Evolutionary conservation across 805 yeast species (phyloP).

Genomic region (Blastobotrys terrestris): DNA sequence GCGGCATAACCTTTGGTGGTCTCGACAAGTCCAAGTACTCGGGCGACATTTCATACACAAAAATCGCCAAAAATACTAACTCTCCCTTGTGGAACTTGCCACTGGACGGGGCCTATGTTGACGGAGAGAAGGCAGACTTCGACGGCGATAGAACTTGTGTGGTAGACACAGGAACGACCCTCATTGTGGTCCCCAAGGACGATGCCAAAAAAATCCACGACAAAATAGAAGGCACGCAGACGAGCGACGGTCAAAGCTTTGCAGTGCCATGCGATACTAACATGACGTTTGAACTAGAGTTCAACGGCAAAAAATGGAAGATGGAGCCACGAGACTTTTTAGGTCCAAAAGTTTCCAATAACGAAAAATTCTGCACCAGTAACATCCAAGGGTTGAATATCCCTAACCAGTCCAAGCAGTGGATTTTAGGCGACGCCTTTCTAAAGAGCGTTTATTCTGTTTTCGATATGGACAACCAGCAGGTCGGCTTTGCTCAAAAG

Average conservation of each 20-base stretch:
- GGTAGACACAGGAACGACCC: slow-evolving; percentile 64
- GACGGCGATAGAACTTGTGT: slow-evolving; percentile 35
- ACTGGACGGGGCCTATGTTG: slow-evolving; percentile 35
- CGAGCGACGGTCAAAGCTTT: slow-evolving; percentile 53
- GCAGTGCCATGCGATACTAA: slow-evolving; percentile 54
- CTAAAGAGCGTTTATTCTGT: slow-evolving; percentile 50
- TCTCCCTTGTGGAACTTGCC: slow-evolving; percentile 45
- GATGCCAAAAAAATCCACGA: slow-evolving; percentile 53
- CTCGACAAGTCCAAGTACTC: slow-evolving; percentile 34
- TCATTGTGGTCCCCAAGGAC: slow-evolving; percentile 46
- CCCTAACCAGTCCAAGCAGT: slow-evolving; percentile 35
- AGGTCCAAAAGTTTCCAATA: slow-evolving; percentile 40
- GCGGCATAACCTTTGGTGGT: slow-evolving; percentile 41
- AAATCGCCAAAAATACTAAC: slow-evolving; percentile 22
- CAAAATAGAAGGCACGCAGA: slow-evolving; percentile 41
- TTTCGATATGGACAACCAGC: slow-evolving; percentile 46
- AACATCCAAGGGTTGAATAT: slow-evolving; percentile 53
- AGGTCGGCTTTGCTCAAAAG: slow-evolving; percentile 50
- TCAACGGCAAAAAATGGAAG: slow-evolving; percentile 43
- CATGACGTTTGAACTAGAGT: slow-evolving; percentile 34
- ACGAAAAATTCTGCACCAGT: slow-evolving; percentile 53
- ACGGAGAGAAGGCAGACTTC: slow-evolving; percentile 32
- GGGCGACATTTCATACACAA: slow-evolving; percentile 39
- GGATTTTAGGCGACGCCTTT: slow-evolving; percentile 65
- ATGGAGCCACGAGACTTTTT: slow-evolving; percentile 40